These are phyloP conservation scores for Yarrowia sp. DNA, from an alignment of 805 yeast species.

Conservation along the genomic window DNA sequence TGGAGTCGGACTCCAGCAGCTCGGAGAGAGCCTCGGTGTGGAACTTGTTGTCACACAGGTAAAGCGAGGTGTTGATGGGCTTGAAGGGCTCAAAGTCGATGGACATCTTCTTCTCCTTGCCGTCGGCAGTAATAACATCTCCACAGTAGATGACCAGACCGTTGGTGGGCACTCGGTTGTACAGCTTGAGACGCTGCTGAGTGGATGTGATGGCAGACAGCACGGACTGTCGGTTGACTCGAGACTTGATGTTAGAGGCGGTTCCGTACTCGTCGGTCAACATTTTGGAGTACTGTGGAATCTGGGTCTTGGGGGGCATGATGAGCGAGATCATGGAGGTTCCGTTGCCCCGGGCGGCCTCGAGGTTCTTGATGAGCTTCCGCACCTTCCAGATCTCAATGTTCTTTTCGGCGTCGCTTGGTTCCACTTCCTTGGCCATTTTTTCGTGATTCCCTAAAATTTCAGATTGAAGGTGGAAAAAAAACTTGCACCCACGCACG, in stretches of 20 bases:
- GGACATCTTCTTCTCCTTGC: slow-evolving; percentile 95
- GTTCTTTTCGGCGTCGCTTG: slow-evolving; percentile 84
- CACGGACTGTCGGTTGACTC: slow-evolving; percentile 95
- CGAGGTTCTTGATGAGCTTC: slow-evolving; percentile 85
- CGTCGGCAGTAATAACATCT: slow-evolving; percentile 95
- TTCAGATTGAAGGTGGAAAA: slow-evolving; percentile 3
- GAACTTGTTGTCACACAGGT: slow-evolving; percentile 96
- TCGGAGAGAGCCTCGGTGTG: slow-evolving; percentile 97
- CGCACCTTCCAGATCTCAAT: slow-evolving; percentile 99
- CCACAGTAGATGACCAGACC: slow-evolving; percentile 98
- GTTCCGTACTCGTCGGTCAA: slow-evolving; percentile 98
- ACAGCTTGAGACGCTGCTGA: slow-evolving; percentile 92
- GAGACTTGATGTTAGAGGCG: slow-evolving; percentile 95
- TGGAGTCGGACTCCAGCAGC: slow-evolving; percentile 91
- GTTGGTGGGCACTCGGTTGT: slow-evolving; percentile 87
- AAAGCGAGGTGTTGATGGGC: slow-evolving; percentile 96
- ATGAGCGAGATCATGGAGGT: slow-evolving; percentile 98
- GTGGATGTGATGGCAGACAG: slow-evolving; percentile 97
- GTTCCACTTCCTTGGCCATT: slow-evolving; percentile 41
- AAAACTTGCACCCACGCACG: slow-evolving; percentile 34
- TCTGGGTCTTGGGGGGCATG: slow-evolving; percentile 95
- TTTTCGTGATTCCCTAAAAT: not conserved
- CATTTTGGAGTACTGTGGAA: slow-evolving; percentile 85
- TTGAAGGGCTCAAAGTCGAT: slow-evolving; percentile 99
- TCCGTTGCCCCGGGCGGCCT: slow-evolving; percentile 96